These are phyloP conservation scores for Zelopaecilomyces penicillatus DNA, from an alignment of 2,329 filamentous ascomycete genomes.

Conservation along the genomic window DNA sequence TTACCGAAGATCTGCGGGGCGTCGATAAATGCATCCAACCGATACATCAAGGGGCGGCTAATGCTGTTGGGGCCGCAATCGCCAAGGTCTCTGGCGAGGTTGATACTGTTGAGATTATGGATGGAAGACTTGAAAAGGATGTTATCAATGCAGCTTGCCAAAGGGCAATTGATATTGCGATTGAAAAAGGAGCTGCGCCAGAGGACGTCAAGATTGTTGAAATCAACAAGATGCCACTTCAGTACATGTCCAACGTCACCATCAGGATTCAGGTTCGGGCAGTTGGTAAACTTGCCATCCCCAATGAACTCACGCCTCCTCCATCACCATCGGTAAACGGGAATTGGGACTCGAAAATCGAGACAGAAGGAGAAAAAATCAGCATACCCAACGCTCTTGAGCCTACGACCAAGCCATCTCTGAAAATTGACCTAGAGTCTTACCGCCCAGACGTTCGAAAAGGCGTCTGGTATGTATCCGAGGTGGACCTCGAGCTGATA, in stretches of 20 bases:
- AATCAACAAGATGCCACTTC: conserved; percentile 33
- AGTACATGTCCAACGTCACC: conserved; percentile 27
- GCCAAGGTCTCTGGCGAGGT: conserved; percentile 45
- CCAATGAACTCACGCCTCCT: conserved; percentile 16
- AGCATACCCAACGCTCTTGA: conserved; percentile 21
- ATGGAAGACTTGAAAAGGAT: conserved; percentile 27
- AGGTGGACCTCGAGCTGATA: conserved; percentile 27
- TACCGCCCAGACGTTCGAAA: conserved; percentile 24
- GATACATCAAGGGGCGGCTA: conserved; percentile 45
- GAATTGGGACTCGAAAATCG: conserved; percentile 5
- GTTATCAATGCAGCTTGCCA: conserved; percentile 32
- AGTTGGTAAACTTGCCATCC: conserved; percentile 24
- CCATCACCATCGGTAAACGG: conserved; percentile 11
- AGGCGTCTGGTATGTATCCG: conserved; percentile 28
- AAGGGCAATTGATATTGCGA: conserved; percentile 21
- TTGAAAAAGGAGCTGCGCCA: conserved; percentile 22
- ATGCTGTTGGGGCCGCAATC: conserved; percentile 53
- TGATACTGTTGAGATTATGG: conserved; percentile 41
- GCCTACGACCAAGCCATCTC: conserved; percentile 23
- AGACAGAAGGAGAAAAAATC: conserved; percentile 18
- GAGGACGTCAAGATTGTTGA: conserved; percentile 35
- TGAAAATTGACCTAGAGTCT: conserved; percentile 19
- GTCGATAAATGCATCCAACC: conserved; percentile 43
- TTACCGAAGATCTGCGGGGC: conserved; percentile 38
- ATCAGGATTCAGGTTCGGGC: conserved; percentile 27